Base-by-base conservation (phyloP, 2,329 filamentous ascomycete species). In the Aspergillus vadensis region DNA sequence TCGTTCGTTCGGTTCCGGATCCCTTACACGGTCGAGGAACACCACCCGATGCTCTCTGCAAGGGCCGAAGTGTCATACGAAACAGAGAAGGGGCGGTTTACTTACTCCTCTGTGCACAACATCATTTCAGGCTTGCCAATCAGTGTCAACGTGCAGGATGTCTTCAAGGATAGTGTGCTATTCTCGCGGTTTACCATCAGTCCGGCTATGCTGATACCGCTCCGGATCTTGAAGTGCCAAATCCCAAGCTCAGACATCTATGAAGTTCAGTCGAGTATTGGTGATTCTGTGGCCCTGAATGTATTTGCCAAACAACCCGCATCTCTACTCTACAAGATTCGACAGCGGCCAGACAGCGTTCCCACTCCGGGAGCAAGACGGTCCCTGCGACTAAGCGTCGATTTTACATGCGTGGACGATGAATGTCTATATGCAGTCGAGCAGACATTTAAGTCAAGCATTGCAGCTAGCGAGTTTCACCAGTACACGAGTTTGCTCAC, bases 141-240 rank as follows among this genome's bases (percentile, higher is more conserved):
- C 3, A 93, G 94, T 3, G 95, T 99, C 63, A 98, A 98, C 66
- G 95, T 99, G 5, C 93, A 98, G 70, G 95, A 99, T 68, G 86
- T 96, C 27, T 98, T 98, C 81, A 96, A 97, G 72, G 87, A 91
- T 64, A 80, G 87, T 7, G 83, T 86, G 0, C 82, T 98, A 0
- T 95, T 95, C 71, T 97, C 93, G 0, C 89, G 89, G 9, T 99
- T 99, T 74, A 96, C 91, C 14, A 89, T 99, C 55, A 92, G 91
- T 12, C 92, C 93, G 0, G 89, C 91, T 1, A 91, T 84, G 58
- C 75, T 85, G 23, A 88, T 89, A 30, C 95, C 95, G 0, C 75
- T 98, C 9, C 85, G 90, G 4, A 79, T 99, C 6, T 82, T 90
- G 49, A 85, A 85, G 57, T 91, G 91, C 65, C 83, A 86, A 55